Base-by-base conservation (phyloP, 306 rosid species). In the Hippophae gyantsensis region DNA sequence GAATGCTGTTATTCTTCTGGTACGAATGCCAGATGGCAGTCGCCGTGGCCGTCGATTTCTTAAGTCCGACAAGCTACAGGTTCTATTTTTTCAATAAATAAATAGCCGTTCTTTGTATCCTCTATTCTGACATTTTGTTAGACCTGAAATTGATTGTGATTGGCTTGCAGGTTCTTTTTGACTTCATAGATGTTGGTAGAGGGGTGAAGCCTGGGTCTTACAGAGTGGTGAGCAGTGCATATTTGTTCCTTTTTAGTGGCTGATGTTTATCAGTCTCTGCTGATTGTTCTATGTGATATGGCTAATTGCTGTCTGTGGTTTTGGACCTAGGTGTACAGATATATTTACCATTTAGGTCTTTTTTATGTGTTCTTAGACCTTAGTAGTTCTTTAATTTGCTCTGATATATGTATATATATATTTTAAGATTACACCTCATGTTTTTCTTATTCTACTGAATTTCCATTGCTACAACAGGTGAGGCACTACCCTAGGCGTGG, bases 1-100 rank as follows among this genome's bases (percentile, higher is more conserved):
- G 48, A 82, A 78, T 72, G 87, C 94, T 57, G 85, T 92, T 43
- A 88, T 76, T 68, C 78, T 92, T 64, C 52, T 82, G 62, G 95
- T 92, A 71, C 82, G 81, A 67, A 88, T 92, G 99, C 95, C 99
- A 46, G 88, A 92, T 80, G 99, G 99, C 52, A 92, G 81, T 60
- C 94, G 88, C 59, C 97, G 73, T 0, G 99, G 97, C 18, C 99
- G 99, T 48, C 86, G 89, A 53, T 92, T 92, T 76, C 85, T 84
- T 67, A 88, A 76, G 77, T 78, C 96, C 14, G 79, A 92, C 74
- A 86, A 78, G 56, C 86, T 92, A 56, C 95, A 85, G 95, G 99
- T 89, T 32, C 5, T 42, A 66, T n/a, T 61, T 61, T 18, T 9
- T 45, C 65, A 32, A n/a, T 46, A 41, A 32, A 51, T 32, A 50